Base-by-base conservation (phyloP, 257 asterid species). In the Striga asiatica region DNA sequence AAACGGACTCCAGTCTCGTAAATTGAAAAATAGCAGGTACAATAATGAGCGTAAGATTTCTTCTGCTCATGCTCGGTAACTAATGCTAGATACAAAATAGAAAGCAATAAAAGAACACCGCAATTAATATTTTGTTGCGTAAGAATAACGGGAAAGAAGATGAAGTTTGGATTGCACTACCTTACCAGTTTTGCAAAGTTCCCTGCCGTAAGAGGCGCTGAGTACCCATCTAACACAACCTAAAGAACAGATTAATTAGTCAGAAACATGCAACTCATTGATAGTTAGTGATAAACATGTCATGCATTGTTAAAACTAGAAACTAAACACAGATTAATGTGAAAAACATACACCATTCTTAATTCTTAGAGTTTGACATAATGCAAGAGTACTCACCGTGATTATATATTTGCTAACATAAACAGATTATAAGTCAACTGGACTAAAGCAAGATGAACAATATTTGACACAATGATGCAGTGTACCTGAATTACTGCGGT, bases 111-210 rank as follows among this genome's bases (percentile, higher is more conserved):
- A 12, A 38, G 13, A 0, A 2, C 18, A 38, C 17, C 9, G 57
- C 63, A 34, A 10, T 3, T 24, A 3, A 32, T 38, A n/a, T 38
- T 38, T 8, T 10, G 3, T 19, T 13, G 55, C 28, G 42, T 46
- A 62, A 50, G 20, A 32, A 35, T 45, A 61, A 27, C 12, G 21
- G 34, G 14, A 38, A 66, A 55, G 48, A 66, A 70, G 76, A 69
- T 74, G 45, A 38, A n/a, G 45, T 38, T 38, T 38, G 13, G 45
- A 38, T 38, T 81, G 65, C 83, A 74, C 70, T 81, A 91, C 95
- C 94, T 91, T 91, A 91, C 98, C 98, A 87, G 92, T 79, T 91
- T 87, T 54, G 92, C 95, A 17, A 91, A 87, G 79, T 91, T 91
- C 72, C 98, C 96, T 12, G 98, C 96, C 0, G 98, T 91, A 63